Evolutionary conservation across 768 basidiomycete genomes (phyloP), one percentile per base, ranked within the genome.

Genomic region (Naganishia randhawae): DNA sequence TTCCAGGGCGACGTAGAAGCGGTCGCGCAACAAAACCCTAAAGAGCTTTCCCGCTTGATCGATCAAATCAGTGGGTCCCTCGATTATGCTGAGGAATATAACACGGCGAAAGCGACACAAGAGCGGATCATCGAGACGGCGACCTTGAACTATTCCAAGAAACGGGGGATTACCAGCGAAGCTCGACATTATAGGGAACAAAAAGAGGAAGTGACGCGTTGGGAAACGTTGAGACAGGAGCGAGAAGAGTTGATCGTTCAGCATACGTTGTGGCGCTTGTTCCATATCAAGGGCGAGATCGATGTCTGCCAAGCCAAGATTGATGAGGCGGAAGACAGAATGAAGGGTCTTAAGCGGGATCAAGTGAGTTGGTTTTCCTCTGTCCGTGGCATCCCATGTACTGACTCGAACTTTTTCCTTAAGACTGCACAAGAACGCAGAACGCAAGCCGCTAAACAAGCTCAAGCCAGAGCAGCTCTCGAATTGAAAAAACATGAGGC

Each of bases 1-100:
- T 98, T 99, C 82, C 96, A 99, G 77, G 96, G 96, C 62, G 96
- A 98, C 76, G 96, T 99, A 35, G 96, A 99, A 81, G 91, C 92
- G 1, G 91, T 99, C 37, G 96, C 96, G 0, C 90, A 91, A 2
- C 96, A 99, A 73, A 92, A 90, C 0, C 86, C 96, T 17, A 87
- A 88, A 68, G 93, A 95, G 73, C 86, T 98, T 25, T 85, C 94
- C 0, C 86, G 86, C 19, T 87, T 98, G 35, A 89, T 99, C 52
- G 96, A 99, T 72, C 92, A 97, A 77, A 97, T 98, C 70, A 90
- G 88, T 68, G 95, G 95, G 0, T 96, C 92, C 0, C 83, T 95
- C 25, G 96, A 98, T 75, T 86, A 96, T 13, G 87, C 91, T 1
- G 81, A 82, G 0, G 92, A 92, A 69, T 99, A 98, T 74, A 92